Percentiles rank a stretch among this genome's conserved stretches.
These are phyloP conservation scores for Fraxinus anomala DNA, from an alignment of 257 asterid species.

Conservation along the genomic window DNA sequence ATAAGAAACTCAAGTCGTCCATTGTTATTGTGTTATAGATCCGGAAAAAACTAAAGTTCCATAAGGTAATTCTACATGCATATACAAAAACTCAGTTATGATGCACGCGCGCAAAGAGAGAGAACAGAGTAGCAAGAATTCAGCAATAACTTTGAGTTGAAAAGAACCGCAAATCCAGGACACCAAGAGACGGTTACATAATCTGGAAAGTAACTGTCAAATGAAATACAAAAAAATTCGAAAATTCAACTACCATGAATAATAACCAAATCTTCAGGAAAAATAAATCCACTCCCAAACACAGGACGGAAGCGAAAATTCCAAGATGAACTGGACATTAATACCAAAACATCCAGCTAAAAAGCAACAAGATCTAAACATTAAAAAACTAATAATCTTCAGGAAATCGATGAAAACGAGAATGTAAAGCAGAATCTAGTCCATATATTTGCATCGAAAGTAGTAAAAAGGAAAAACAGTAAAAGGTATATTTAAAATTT, in stretches of 20 bases:
- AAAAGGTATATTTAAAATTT: conserved; percentile 30
- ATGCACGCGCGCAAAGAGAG: background rate
- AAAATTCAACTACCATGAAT: conserved; percentile 32
- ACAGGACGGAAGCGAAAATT: background rate
- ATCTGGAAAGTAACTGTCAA: conserved; percentile 31
- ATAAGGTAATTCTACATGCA: background rate
- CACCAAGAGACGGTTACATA: background rate
- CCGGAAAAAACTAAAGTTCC: background rate
- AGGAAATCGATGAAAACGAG: conserved; percentile 6
- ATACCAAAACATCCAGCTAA: background rate
- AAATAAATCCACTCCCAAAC: conserved; percentile 15
- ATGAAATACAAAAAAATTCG: conserved; percentile 33
- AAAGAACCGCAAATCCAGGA: background rate
- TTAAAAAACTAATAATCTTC: conserved; percentile 22
- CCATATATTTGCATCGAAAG: conserved; percentile 23
- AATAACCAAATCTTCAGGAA: conserved; percentile 4
- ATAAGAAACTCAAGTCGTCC: background rate
- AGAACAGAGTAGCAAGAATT: background rate
- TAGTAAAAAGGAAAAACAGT: conserved; percentile 21
- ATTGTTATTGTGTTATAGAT: background rate
- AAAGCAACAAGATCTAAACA: conserved; percentile 40
- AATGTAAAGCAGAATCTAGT: conserved; percentile 21
- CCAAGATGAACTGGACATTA: background rate
- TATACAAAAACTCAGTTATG: background rate
- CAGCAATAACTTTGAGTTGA: background rate